Evolutionary conservation across 208 protist species (phyloP).

Genomic region (Polymyxa betae): DNA sequence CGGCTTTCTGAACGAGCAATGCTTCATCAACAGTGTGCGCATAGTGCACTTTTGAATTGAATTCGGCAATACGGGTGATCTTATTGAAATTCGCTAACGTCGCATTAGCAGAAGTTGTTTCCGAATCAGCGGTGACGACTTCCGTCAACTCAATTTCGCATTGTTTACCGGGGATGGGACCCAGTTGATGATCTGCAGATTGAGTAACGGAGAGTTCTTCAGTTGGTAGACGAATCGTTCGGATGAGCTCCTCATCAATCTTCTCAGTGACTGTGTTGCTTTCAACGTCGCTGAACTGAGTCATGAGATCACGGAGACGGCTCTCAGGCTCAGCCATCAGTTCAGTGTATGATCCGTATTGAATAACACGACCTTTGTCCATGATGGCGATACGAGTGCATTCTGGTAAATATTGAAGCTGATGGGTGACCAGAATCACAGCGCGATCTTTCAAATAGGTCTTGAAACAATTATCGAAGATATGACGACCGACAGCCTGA

Average conservation of each 20-base stretch:
- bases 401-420: conserved; percentile 59
- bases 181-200: no score
- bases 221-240: background rate
- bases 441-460: conserved; percentile 34
- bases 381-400: conserved; percentile 23
- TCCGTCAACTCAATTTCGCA: background rate
- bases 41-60: background rate
- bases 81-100: background rate
- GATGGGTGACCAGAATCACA: conserved; percentile 60
- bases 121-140: background rate
- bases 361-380: background rate
- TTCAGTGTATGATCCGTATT: background rate
- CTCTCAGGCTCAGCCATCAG: background rate
- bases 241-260: background rate
- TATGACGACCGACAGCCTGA: conserved; percentile 59
- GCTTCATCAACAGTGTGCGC: conserved; percentile 7
- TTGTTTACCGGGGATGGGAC: background rate
- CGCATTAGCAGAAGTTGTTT: background rate
- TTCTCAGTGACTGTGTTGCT: background rate
- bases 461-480: conserved; percentile 63
- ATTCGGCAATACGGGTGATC: conserved; percentile 26
- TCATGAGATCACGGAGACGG: background rate
- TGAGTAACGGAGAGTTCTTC: background rate
- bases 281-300: background rate
- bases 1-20: background rate